phyloP scores from a whole-genome alignment of 2,329 filamentous ascomycete species.

The Capronia epimyces region DNA sequence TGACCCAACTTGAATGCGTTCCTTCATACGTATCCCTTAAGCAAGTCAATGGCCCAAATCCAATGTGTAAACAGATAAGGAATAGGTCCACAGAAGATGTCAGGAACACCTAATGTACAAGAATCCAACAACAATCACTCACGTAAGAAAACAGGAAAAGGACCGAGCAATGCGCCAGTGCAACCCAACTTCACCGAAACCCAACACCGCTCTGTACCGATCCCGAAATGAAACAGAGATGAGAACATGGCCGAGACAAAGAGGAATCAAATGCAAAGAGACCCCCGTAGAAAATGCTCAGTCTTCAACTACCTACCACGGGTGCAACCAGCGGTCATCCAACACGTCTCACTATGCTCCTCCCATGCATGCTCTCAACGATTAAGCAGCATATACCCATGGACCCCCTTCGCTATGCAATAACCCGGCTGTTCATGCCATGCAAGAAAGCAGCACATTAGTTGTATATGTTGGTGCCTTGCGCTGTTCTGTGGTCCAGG shows the following conservation, averaged over 20 bases:
- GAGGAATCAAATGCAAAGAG: not conserved
- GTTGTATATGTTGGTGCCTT: conserved; percentile 18
- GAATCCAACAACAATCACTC: not conserved
- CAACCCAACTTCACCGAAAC: not conserved
- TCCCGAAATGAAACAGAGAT: not conserved
- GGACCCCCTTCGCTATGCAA: conserved; percentile 19
- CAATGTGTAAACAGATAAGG: not conserved
- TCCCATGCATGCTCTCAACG: not conserved
- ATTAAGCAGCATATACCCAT: conserved; percentile 1
- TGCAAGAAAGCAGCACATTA: conserved; percentile 12
- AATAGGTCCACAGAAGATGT: not conserved
- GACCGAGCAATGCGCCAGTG: not conserved
- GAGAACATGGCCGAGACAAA: not conserved
- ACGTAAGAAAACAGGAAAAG: not conserved
- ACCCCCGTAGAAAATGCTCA: conserved; percentile 6
- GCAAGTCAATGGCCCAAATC: not conserved
- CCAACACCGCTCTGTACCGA: not conserved
- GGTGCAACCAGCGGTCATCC: conserved; percentile 1
- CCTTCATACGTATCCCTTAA: not conserved
- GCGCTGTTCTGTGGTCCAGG: conserved; percentile 24
- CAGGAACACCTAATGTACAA: not conserved
- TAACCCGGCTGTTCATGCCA: conserved; percentile 4
- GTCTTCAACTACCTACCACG: conserved; percentile 1
- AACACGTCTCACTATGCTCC: conserved; percentile 19
- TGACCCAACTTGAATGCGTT: not conserved